Evolutionary conservation across 352 stramenopile species (phyloP).

Genomic region (Pythium diclinum): DNA sequence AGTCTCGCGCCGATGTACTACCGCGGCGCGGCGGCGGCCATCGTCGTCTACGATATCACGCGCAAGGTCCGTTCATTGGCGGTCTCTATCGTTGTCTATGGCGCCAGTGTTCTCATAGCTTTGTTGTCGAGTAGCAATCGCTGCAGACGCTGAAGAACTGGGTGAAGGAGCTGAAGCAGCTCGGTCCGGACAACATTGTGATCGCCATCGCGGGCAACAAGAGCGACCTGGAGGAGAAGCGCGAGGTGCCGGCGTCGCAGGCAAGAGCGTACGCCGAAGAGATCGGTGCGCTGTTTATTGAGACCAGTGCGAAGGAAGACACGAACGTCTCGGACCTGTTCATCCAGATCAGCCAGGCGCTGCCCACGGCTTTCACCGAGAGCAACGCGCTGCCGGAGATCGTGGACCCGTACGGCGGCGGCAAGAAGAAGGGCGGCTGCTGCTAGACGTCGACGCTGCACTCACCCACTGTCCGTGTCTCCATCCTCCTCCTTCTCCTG

Average conservation of each 20-base stretch:
- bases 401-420: conserved; percentile 77
- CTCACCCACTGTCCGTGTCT: background rate
- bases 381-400: conserved; percentile 85
- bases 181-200: conserved; percentile 92
- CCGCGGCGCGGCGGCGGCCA: conserved; percentile 93
- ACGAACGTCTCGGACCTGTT: conserved; percentile 94
- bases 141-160: conserved; percentile 94
- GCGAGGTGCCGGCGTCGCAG: conserved; percentile 84
- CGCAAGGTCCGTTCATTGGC: conserved; percentile 57
- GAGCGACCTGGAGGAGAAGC: conserved; percentile 88
- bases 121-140: conserved; percentile 54
- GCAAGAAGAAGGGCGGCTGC: conserved; percentile 80
- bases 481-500: background rate
- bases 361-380: conserved; percentile 65
- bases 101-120: too few relatives aligned
- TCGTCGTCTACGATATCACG: conserved; percentile 99
- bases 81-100: conserved; percentile 4
- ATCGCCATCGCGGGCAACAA: conserved; percentile 96
- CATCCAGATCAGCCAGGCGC: conserved; percentile 84
- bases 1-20: conserved; percentile 99
- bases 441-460: conserved; percentile 70
- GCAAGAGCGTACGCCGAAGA: conserved; percentile 91
- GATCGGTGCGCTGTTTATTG: conserved; percentile 91
- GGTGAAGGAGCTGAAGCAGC: conserved; percentile 92
- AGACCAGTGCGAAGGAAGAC: conserved; percentile 94